Evolutionary conservation across 139 green algal species (phyloP).

Genomic region (Marvania coccoides): DNA sequence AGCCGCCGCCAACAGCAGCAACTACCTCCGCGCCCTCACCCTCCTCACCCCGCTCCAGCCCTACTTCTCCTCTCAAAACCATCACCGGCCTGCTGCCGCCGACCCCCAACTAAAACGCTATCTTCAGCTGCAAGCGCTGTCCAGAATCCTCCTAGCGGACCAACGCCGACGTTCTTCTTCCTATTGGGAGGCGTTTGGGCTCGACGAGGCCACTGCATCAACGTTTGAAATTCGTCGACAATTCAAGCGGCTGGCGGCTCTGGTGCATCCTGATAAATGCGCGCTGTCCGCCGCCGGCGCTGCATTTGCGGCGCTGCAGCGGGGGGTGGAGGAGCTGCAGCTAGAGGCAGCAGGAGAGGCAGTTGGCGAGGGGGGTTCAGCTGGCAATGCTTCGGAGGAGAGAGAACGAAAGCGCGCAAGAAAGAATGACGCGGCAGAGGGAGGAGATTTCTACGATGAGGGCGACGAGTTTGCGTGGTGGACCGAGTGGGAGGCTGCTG

Average conservation of each 20-base stretch:
- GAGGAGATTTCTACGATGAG: not conserved
- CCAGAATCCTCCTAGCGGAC: not conserved
- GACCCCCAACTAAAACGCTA: no score
- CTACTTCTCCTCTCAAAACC: no score
- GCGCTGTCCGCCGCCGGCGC: not conserved
- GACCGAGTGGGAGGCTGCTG: conserved; percentile 11
- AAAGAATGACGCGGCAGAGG: not conserved
- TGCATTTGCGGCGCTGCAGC: conserved; percentile 14
- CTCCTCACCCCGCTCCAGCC: no score
- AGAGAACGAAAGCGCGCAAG: not conserved
- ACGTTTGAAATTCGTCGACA: not conserved
- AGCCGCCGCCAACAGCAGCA: no score
- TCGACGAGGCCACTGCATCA: not conserved
- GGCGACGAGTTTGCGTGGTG: conserved; percentile 10
- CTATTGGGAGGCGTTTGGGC: not conserved
- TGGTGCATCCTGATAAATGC: conserved; percentile 40
- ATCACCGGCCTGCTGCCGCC: no score
- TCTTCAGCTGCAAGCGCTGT: conserved; percentile 13
- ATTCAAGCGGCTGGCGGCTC: conserved; percentile 17
- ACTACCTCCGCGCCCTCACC: no score
- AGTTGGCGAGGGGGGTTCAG: not conserved
- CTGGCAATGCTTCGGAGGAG: not conserved
- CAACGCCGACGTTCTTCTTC: not conserved
- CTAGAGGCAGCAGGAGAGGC: not conserved
- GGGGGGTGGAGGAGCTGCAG: not conserved